Percentiles rank a stretch among this genome's conserved stretches.
Conservation (phyloP, 495 filamentous ascomycete genomes). For the Lindgomyces ingoldianus region DNA sequence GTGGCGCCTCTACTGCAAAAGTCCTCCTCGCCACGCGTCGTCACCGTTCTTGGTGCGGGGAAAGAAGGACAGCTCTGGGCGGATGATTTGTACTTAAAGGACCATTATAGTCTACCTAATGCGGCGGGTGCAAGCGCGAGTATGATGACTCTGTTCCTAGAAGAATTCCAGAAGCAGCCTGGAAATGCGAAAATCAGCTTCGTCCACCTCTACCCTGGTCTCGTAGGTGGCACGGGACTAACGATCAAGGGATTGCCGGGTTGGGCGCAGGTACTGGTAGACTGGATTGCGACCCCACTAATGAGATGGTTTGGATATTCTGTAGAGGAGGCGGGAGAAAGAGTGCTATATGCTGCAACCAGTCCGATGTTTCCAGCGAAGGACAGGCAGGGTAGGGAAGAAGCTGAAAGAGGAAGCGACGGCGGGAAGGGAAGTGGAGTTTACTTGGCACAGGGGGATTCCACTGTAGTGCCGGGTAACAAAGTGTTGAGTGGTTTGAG, state of each 20-base stretch:
- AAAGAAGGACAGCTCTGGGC: conserved; percentile 33
- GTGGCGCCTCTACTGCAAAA: conserved; percentile 44
- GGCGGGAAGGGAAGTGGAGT: conserved; percentile 20
- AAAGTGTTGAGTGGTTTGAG: conserved; percentile 15
- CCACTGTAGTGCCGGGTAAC: conserved; percentile 14
- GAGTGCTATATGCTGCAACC: conserved; percentile 27
- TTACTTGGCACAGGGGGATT: conserved; percentile 15
- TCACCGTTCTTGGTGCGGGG: conserved; percentile 34
- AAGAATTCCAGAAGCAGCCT: conserved; percentile 26
- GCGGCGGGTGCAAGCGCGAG: conserved; percentile 22
- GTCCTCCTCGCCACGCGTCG: conserved; percentile 25
- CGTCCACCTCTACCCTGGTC: conserved; percentile 33
- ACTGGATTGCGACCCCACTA: conserved; percentile 27
- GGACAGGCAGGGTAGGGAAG: not conserved
- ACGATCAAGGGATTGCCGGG: conserved; percentile 11
- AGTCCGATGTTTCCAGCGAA: conserved; percentile 18
- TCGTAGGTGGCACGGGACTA: conserved; percentile 24
- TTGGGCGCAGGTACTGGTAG: not conserved
- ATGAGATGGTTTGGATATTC: conserved; percentile 13
- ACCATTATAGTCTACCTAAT: conserved; percentile 25
- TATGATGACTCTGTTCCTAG: conserved; percentile 33
- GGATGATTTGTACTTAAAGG: conserved; percentile 30
- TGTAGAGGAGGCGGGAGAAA: conserved; percentile 28
- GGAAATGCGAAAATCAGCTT: conserved; percentile 28
- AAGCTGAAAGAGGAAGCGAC: conserved; percentile 1